These are phyloP conservation scores for Sclerotinia borealis DNA, from an alignment of 2,329 filamentous ascomycete species.

Conservation along the genomic window DNA sequence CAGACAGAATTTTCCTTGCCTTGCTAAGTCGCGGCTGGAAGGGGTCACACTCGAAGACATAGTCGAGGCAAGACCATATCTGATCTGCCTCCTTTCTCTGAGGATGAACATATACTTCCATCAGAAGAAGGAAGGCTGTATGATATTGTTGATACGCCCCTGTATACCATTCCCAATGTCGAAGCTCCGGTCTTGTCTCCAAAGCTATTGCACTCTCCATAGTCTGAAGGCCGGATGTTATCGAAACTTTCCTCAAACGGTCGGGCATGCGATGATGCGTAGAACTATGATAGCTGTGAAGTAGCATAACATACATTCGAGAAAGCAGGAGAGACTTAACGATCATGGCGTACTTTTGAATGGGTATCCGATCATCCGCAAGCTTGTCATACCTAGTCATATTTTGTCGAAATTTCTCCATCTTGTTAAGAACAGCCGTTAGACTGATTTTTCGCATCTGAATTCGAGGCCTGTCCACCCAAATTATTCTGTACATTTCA, in stretches of 20 bases:
- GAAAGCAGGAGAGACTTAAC: constrained; percentile 60
- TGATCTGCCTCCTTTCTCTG: constrained; percentile 49
- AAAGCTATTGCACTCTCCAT: constrained; percentile 50
- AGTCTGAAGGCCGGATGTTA: constrained; percentile 51
- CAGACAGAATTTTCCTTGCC: constrained; percentile 52
- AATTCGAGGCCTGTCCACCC: constrained; percentile 61
- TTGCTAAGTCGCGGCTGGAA: constrained; percentile 50
- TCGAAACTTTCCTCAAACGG: constrained; percentile 55
- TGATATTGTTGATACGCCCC: constrained; percentile 71
- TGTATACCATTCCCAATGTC: constrained; percentile 62
- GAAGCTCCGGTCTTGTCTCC: constrained; percentile 46
- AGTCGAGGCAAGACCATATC: constrained; percentile 64
- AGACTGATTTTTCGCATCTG: constrained; percentile 56
- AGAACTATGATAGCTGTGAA: constrained; percentile 57
- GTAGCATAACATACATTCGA: constrained; percentile 55
- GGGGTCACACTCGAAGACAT: constrained; percentile 58
- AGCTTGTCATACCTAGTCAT: constrained; percentile 62
- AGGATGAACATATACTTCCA: constrained; percentile 52
- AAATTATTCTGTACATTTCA: constrained; percentile 65
- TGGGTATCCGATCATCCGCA: constrained; percentile 51
- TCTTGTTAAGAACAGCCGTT: constrained; percentile 58
- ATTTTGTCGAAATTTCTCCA: constrained; percentile 60
- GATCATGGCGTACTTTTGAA: constrained; percentile 57
- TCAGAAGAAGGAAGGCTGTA: constrained; percentile 59
- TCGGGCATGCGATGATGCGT: constrained; percentile 46